These are phyloP conservation scores for Naganishia onofrii DNA, from an alignment of 768 basidiomycete genomes.

Conservation along the genomic window DNA sequence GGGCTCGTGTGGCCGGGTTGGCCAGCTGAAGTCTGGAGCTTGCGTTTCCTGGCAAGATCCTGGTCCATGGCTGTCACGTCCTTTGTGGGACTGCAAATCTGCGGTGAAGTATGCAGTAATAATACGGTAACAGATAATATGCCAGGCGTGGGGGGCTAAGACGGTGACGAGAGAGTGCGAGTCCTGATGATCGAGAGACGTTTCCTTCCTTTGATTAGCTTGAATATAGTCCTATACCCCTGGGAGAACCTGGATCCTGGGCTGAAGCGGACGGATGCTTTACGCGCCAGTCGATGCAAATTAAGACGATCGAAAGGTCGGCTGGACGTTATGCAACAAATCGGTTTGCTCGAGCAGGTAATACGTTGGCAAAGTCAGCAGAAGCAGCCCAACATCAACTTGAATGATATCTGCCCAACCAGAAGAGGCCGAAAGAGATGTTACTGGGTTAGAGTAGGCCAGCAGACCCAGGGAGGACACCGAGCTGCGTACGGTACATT, in stretches of 20 bases:
- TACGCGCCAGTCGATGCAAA: background rate
- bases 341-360: background rate
- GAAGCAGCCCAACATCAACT: background rate
- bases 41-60: slow-evolving; percentile 13
- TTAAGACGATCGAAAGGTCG: background rate
- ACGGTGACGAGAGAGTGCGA: background rate
- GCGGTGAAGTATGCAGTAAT: background rate
- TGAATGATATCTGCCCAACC: background rate
- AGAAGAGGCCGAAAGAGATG: background rate
- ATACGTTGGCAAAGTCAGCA: background rate
- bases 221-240: background rate
- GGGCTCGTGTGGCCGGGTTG: background rate
- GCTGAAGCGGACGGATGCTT: background rate
- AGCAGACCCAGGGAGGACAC: background rate
- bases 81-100: background rate
- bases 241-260: background rate
- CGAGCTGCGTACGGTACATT: too few relatives aligned
- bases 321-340: background rate
- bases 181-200: background rate
- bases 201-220: too few relatives aligned
- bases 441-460: background rate
- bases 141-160: background rate
- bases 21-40: slow-evolving; percentile 4
- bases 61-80: slow-evolving; percentile 12
- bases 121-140: background rate